Evolutionary conservation across 257 asterid species (phyloP).

Genomic region (Salvia rosmarinus): DNA sequence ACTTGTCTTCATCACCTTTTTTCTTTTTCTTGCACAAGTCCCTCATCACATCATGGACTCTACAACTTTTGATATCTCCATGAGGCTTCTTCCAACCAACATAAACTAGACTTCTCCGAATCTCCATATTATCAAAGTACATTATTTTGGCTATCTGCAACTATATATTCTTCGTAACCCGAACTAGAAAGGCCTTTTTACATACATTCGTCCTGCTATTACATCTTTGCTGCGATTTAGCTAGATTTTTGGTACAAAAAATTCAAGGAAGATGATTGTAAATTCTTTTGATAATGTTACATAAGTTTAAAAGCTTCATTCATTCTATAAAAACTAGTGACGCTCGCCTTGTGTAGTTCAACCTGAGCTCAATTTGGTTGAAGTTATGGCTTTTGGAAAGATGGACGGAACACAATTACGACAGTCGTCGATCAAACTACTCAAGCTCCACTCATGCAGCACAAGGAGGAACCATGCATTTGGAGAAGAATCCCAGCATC

Average conservation of each 20-base stretch:
- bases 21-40: no score
- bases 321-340: not conserved
- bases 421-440: not conserved
- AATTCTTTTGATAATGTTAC: constrained; percentile 2
- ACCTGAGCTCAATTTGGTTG: not conserved
- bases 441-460: constrained; percentile 45
- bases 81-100: no score
- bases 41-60: no score
- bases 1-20: no score
- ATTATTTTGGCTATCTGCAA: not conserved
- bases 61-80: no score
- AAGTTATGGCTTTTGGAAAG: no score
- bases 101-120: no score
- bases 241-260: not conserved
- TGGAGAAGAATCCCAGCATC: constrained; percentile 79
- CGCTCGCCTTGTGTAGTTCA: constrained; percentile 1
- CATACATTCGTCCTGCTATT: not conserved
- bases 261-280: not conserved
- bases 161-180: not conserved
- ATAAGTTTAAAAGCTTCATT: not conserved
- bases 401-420: not conserved
- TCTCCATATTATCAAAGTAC: no score
- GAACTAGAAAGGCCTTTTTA: not conserved
- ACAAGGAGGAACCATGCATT: constrained; percentile 88
- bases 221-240: not conserved